Base-by-base conservation (phyloP, 2,329 filamentous ascomycete genomes). In the Pseudogymnoascus sp. region DNA sequence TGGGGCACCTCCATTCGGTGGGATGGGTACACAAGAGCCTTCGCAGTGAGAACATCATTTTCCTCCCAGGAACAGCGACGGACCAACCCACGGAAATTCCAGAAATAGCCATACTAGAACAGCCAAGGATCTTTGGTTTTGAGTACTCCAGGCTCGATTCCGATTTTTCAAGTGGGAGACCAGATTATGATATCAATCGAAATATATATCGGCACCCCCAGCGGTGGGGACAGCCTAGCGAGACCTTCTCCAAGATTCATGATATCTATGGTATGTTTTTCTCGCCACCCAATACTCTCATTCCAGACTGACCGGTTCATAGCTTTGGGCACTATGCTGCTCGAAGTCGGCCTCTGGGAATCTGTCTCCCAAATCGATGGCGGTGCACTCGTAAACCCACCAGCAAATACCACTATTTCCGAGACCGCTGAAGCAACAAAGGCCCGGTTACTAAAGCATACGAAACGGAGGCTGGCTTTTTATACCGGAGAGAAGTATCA, bases 261-360 rank as follows among this genome's bases (percentile, higher is more conserved):
- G 81, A 84, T 63, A 80, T 85, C 9, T 84, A 84, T 68, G 82
- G 80, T 52, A 52, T 11, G 14, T 11, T 16, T 31, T 52, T 8
- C n/a, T 52, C 9, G 2, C 25, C 25, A 52, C 4, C 14, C 16
- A 18, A n/a, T 52, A 18, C 16, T 12, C 4, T 11, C 14, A 31
- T 12, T 2, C 25, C 8, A 52, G 14, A 18, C 25, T 52, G 8
- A 52, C 23, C 8, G 16, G 8, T 3, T 16, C 7, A 18, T 55
- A 55, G 49, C 49, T 61, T 74, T 84, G 0, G 81, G 82, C 0
- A 79, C 83, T 0, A 81, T 78, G 60, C 72, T 85, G 0, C 69
- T 85, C 0, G 81, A 84, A 67, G 76, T 84, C 25, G 81, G 80
- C 0, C 64, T 84, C 0, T 82, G 80, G 79, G 62, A 72, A 0